These are phyloP conservation scores for Mollisia scopiformis DNA, from an alignment of 2,329 filamentous ascomycete genomes.

Conservation along the genomic window DNA sequence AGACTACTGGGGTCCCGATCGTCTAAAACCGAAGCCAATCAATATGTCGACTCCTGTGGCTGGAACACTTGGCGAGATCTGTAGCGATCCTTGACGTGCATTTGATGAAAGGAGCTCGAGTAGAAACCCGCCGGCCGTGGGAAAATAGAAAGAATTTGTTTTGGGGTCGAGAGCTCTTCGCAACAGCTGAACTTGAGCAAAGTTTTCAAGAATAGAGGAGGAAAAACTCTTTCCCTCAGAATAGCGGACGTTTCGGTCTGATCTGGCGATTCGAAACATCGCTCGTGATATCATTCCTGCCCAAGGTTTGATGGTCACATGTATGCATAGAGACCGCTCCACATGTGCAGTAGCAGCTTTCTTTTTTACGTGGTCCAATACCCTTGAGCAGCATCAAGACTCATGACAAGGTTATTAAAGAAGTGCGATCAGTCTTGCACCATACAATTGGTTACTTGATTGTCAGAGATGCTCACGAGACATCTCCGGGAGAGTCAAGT, in stretches of 20 bases:
- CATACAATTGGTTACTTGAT: not conserved
- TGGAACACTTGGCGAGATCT: not conserved
- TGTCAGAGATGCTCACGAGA: slow-evolving; percentile 12
- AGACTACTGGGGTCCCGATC: not conserved
- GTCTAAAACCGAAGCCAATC: not conserved
- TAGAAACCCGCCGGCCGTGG: not conserved
- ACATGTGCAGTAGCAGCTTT: not conserved
- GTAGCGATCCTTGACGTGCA: not conserved
- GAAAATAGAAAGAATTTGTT: not conserved
- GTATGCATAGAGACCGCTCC: not conserved
- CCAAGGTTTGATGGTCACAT: slow-evolving; percentile 15
- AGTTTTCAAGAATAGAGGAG: no score
- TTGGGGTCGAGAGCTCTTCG: not conserved
- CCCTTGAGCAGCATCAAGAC: slow-evolving; percentile 1
- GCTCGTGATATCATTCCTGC: slow-evolving; percentile 15
- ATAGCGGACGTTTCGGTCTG: not conserved
- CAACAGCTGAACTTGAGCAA: not conserved
- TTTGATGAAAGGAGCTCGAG: not conserved
- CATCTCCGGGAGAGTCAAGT: not conserved
- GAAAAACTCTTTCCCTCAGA: not conserved
- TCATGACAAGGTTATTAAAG: not conserved
- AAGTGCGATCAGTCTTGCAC: not conserved
- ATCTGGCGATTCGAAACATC: slow-evolving; percentile 2
- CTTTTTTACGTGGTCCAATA: slow-evolving; percentile 18
- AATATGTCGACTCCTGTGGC: not conserved